A percentile compares a stretch with the other conserved stretches of the same genome.
phyloP scores from a whole-genome alignment of 208 protist genomes.

The Leishmania tropica region DNA sequence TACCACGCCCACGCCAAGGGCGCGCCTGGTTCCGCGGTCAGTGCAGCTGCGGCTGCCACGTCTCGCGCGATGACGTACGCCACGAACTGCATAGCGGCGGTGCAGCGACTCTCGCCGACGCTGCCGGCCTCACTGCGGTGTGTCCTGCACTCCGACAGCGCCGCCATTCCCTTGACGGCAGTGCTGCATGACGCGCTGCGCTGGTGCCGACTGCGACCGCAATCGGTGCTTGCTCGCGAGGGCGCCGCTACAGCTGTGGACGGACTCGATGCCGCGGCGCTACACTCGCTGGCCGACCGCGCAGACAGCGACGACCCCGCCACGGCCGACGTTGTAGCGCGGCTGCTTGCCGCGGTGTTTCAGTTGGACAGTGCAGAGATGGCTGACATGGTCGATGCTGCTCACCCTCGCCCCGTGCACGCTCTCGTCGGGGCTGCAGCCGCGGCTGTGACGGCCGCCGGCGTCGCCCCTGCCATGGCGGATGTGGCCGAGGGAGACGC shows the following conservation, averaged over 20 bases:
- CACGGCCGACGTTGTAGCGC: neutral
- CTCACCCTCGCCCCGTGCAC: neutral
- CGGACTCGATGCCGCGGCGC: neutral
- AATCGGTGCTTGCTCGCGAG: neutral
- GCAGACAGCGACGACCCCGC: neutral
- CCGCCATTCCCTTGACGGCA: slow-evolving; percentile 5
- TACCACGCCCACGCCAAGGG: neutral
- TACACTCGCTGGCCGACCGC: neutral
- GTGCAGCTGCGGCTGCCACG: neutral
- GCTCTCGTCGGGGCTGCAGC: neutral
- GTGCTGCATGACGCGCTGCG: slow-evolving; percentile 28
- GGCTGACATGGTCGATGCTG: neutral
- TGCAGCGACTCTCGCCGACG: slow-evolving; percentile 2
- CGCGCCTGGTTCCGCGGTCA: neutral
- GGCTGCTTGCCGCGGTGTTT: neutral
- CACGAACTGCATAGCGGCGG: neutral
- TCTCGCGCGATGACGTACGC: neutral
- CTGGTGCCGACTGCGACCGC: slow-evolving; percentile 25
- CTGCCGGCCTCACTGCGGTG: slow-evolving; percentile 2
- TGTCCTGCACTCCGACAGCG: neutral
- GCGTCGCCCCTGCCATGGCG: neutral
- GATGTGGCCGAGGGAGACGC: neutral
- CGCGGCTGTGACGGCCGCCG: neutral
- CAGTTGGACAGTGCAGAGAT: neutral
- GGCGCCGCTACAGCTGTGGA: neutral